Conservation (phyloP, 2,329 filamentous ascomycete species). For the Furcasterigmium sp. region DNA sequence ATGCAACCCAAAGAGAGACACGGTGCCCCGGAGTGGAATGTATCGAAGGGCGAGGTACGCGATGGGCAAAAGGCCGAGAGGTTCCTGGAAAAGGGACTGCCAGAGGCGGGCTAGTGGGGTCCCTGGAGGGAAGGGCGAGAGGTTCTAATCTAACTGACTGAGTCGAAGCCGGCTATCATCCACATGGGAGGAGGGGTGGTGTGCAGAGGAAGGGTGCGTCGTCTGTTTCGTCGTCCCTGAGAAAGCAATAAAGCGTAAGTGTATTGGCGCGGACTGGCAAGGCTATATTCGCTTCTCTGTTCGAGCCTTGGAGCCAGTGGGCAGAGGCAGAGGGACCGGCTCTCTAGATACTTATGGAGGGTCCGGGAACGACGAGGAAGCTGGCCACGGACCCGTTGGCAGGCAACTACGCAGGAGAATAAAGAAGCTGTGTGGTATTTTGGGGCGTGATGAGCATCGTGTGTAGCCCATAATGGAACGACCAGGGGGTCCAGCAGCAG, state of each 20-base stretch:
- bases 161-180: conserved; percentile 3
- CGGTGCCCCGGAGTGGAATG: conserved; percentile 26
- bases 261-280: neutral
- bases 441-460: neutral
- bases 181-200: conserved; percentile 2
- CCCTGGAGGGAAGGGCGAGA: conserved; percentile 9
- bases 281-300: too few relatives aligned
- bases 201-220: neutral
- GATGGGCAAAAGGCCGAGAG: neutral
- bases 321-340: too few relatives aligned
- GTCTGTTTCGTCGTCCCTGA: conserved; percentile 14
- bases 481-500: conserved; percentile 11
- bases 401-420: too few relatives aligned
- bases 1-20: conserved; percentile 25
- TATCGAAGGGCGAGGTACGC: conserved; percentile 13
- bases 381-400: too few relatives aligned
- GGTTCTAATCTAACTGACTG: conserved; percentile 11
- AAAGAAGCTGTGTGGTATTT: neutral
- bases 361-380: too few relatives aligned
- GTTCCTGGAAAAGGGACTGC: neutral
- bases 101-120: conserved; percentile 5
- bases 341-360: too few relatives aligned
- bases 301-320: too few relatives aligned
- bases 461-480: conserved; percentile 11
- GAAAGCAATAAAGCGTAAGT: conserved; percentile 8